Percentiles rank a stretch among this genome's conserved stretches.
These are phyloP conservation scores for Pyrenula massariospora DNA, from an alignment of 495 filamentous ascomycete genomes.

Conservation along the genomic window DNA sequence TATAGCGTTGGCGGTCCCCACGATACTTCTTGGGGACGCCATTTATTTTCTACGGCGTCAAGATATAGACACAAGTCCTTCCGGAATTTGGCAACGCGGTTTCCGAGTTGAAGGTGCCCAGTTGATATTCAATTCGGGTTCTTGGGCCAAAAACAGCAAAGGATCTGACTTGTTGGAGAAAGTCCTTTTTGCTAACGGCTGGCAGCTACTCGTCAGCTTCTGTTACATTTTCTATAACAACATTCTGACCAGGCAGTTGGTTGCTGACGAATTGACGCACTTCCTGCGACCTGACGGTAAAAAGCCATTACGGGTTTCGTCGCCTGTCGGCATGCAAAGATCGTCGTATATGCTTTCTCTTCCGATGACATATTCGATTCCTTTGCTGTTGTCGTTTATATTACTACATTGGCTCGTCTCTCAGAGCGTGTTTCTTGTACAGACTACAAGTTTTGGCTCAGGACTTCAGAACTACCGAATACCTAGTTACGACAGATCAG, in stretches of 20 bases:
- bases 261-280: conserved; percentile 18
- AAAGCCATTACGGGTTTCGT: conserved; percentile 30
- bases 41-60: background rate
- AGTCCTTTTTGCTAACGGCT: conserved; percentile 21
- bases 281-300: conserved; percentile 9
- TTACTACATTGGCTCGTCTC: conserved; percentile 31
- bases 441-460: conserved; percentile 5
- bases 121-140: background rate
- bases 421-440: conserved; percentile 25
- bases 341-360: conserved; percentile 34
- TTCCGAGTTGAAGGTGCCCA: background rate
- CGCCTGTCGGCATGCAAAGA: conserved; percentile 24
- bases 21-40: background rate
- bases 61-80: background rate
- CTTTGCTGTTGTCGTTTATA: conserved; percentile 17
- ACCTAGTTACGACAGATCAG: background rate
- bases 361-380: conserved; percentile 28
- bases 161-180: background rate
- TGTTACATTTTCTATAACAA: conserved; percentile 26
- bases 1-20: background rate
- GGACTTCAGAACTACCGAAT: background rate
- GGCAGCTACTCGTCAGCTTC: conserved; percentile 26
- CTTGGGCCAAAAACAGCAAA: background rate
- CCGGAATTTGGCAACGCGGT: background rate
- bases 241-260: conserved; percentile 22